A percentile compares a stretch with the other conserved stretches of the same genome.
Conservation (phyloP, 2,329 filamentous ascomycete species). For the Cytospora paraplurivora region DNA sequence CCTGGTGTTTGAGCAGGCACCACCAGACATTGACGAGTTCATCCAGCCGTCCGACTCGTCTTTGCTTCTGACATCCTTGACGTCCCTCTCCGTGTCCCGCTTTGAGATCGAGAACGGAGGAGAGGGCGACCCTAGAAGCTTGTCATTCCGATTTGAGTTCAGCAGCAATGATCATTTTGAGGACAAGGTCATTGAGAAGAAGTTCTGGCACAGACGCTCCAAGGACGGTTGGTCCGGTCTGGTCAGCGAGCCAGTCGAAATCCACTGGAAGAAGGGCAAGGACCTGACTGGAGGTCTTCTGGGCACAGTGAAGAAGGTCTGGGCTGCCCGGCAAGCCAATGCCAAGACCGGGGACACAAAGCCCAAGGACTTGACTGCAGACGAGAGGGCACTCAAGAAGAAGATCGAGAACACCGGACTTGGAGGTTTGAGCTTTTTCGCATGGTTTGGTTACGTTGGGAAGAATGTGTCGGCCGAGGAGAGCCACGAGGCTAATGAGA, state of each 20-base stretch:
- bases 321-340: conserved; percentile 57
- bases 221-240: conserved; percentile 72
- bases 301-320: conserved; percentile 70
- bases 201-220: conserved; percentile 80
- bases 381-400: conserved; percentile 54
- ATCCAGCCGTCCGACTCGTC: conserved; percentile 79
- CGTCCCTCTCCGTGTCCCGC: conserved; percentile 70
- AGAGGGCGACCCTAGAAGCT: conserved; percentile 75
- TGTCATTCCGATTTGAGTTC: conserved; percentile 79
- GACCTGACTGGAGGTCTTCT: conserved; percentile 83
- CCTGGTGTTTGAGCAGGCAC: conserved; percentile 86
- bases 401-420: conserved; percentile 63
- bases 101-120: conserved; percentile 71
- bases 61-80: conserved; percentile 69
- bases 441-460: conserved; percentile 81
- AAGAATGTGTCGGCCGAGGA: conserved; percentile 72
- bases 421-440: conserved; percentile 78
- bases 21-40: conserved; percentile 83
- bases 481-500: conserved; percentile 61
- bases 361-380: conserved; percentile 44
- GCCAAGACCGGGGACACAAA: conserved; percentile 40
- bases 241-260: conserved; percentile 85
- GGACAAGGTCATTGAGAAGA: conserved; percentile 80
- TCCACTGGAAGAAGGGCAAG: conserved; percentile 83
- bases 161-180: conserved; percentile 79